Evolutionary conservation across 352 stramenopile species (phyloP).

Genomic region (Globisporangium cederbergense): DNA sequence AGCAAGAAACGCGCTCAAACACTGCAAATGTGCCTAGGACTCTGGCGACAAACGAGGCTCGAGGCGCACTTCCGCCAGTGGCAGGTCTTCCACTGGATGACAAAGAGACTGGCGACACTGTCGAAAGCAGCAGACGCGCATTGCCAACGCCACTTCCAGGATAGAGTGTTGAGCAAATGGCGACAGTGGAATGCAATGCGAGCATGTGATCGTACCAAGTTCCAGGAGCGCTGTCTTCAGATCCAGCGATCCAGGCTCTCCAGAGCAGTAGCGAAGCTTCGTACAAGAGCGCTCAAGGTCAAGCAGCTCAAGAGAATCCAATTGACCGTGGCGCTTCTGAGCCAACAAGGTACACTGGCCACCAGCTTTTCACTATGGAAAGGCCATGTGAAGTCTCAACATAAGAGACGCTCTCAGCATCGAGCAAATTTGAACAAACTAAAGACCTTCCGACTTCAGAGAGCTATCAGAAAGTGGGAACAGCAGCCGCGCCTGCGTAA

Average conservation of each 20-base stretch:
- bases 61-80: conserved; percentile 17
- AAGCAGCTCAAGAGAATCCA: conserved; percentile 7
- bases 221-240: not conserved
- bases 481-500: conserved; percentile 17
- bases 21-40: not conserved
- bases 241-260: conserved; percentile 1
- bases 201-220: not conserved
- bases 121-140: not conserved
- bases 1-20: not conserved
- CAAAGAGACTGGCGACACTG: not conserved
- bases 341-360: not conserved
- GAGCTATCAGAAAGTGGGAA: conserved; percentile 24
- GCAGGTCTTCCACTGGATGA: not conserved
- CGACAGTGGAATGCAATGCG: not conserved
- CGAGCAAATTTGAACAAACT: not conserved
- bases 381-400: not conserved
- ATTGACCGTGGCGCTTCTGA: not conserved
- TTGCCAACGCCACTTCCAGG: not conserved
- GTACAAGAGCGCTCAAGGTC: not conserved
- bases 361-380: conserved; percentile 12
- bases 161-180: not conserved
- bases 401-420: not conserved
- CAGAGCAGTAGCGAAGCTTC: not conserved
- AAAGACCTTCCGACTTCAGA: conserved; percentile 18
- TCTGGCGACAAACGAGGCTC: conserved; percentile 24